A percentile compares a stretch with the other conserved stretches of the same genome.
phyloP scores from a whole-genome alignment of 83 land plant genomes.

The Picea engelmannii region DNA sequence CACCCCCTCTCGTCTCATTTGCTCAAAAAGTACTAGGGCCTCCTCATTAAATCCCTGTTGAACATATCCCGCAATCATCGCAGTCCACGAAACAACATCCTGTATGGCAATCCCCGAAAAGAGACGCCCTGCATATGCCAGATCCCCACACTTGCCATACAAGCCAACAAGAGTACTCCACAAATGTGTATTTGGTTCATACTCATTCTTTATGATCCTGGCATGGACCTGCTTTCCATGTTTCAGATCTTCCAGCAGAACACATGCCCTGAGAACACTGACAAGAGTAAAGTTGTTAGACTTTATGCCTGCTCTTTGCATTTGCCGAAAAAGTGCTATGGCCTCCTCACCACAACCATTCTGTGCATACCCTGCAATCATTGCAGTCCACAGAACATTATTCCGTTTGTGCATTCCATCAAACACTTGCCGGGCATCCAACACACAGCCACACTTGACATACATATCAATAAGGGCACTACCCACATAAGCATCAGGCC shows the following conservation, averaged over 20 bases:
- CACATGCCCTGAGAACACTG: constrained; percentile 32
- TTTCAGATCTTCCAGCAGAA: constrained; percentile 1
- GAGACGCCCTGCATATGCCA: neutral
- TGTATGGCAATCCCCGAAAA: neutral
- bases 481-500: neutral
- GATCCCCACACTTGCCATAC: neutral
- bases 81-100: neutral
- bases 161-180: neutral
- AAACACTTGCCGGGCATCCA: constrained; percentile 35
- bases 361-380: constrained; percentile 49
- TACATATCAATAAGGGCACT: constrained; percentile 41
- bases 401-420: constrained; percentile 41
- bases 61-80: neutral
- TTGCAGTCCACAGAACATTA: constrained; percentile 50
- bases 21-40: neutral
- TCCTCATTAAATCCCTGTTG: neutral
- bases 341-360: constrained; percentile 24
- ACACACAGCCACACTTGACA: constrained; percentile 35
- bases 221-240: constrained; percentile 1
- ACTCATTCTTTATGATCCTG: neutral
- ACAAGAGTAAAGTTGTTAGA: constrained; percentile 55
- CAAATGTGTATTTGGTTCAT: neutral
- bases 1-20: constrained; percentile 29
- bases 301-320: constrained; percentile 30
- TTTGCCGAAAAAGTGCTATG: constrained; percentile 23